These are phyloP conservation scores for Amorphotheca resinae DNA, from an alignment of 495 filamentous ascomycete species.

Conservation along the genomic window DNA sequence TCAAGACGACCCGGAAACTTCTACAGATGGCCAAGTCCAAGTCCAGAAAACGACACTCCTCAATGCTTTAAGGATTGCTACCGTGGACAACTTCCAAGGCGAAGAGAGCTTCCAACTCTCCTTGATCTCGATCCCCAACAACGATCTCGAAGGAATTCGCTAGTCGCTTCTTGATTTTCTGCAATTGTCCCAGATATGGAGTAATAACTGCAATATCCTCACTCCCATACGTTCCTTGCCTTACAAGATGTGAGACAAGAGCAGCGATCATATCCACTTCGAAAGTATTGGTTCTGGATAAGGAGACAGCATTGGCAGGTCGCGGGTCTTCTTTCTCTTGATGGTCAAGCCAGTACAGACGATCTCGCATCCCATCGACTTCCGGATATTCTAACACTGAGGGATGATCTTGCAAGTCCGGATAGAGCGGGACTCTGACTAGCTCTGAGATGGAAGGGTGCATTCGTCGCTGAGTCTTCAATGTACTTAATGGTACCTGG, in stretches of 20 bases:
- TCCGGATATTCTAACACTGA: constrained; percentile 41
- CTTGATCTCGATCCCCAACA: constrained; percentile 54
- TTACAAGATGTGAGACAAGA: constrained; percentile 60
- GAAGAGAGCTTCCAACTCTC: constrained; percentile 58
- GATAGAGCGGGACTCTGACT: constrained; percentile 46
- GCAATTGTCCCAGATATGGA: constrained; percentile 63
- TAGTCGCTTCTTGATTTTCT: constrained; percentile 42
- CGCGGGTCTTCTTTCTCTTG: constrained; percentile 36
- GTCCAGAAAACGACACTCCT: constrained; percentile 43
- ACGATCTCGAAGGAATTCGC: constrained; percentile 43
- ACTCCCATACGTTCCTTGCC: constrained; percentile 48
- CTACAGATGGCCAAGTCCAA: constrained; percentile 15
- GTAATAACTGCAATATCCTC: constrained; percentile 71
- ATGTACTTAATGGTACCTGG: constrained; percentile 39
- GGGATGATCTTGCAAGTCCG: constrained; percentile 44
- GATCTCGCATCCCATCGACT: constrained; percentile 49
- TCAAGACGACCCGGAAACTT: constrained; percentile 20
- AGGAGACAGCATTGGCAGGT: constrained; percentile 27
- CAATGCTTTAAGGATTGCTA: constrained; percentile 53
- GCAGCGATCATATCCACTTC: constrained; percentile 56
- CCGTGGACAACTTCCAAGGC: constrained; percentile 78
- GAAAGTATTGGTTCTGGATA: constrained; percentile 46
- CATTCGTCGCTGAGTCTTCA: constrained; percentile 68
- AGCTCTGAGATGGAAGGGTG: constrained; percentile 54
- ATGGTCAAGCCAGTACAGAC: constrained; percentile 70